A percentile compares a stretch with the other conserved stretches of the same genome.
These are phyloP conservation scores for Penicillium occitanis DNA, from an alignment of 2,329 filamentous ascomycete species.

Conservation along the genomic window DNA sequence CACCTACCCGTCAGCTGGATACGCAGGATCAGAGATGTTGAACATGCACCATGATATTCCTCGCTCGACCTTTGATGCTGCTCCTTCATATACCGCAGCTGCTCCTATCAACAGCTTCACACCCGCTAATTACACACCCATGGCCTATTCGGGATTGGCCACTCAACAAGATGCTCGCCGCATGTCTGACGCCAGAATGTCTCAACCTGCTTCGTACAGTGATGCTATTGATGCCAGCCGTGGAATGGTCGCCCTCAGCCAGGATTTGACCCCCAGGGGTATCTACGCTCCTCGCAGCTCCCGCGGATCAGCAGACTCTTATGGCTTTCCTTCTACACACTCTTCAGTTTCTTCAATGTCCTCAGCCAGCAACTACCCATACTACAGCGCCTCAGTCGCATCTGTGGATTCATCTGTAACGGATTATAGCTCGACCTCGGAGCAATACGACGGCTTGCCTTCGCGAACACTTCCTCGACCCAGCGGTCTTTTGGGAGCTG, in stretches of 20 bases:
- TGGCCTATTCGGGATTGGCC: constrained; percentile 63
- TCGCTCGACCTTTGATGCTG: constrained; percentile 64
- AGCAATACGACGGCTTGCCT: constrained; percentile 74
- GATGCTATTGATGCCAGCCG: constrained; percentile 91
- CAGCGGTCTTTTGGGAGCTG: constrained; percentile 61
- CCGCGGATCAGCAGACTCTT: constrained; percentile 77
- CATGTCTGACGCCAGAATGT: constrained; percentile 58
- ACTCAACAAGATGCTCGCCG: constrained; percentile 61
- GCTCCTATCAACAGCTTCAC: constrained; percentile 69
- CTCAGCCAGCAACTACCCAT: constrained; percentile 74
- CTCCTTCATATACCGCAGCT: constrained; percentile 65
- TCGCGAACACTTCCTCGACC: constrained; percentile 83
- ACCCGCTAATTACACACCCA: constrained; percentile 70
- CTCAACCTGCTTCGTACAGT: constrained; percentile 65
- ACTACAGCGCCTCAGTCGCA: constrained; percentile 76
- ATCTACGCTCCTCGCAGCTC: constrained; percentile 73
- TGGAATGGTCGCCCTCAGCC: constrained; percentile 93
- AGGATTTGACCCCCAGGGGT: constrained; percentile 83
- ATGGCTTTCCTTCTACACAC: constrained; percentile 83
- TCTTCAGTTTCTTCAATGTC: constrained; percentile 96
- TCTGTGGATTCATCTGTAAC: constrained; percentile 74
- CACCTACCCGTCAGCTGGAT: constrained; percentile 61
- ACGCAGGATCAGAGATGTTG: constrained; percentile 65
- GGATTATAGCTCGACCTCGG: constrained; percentile 88
- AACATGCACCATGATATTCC: constrained; percentile 74